Conservation (phyloP, 2,329 filamentous ascomycete genomes). For the Thielaviopsis euricoi region DNA sequence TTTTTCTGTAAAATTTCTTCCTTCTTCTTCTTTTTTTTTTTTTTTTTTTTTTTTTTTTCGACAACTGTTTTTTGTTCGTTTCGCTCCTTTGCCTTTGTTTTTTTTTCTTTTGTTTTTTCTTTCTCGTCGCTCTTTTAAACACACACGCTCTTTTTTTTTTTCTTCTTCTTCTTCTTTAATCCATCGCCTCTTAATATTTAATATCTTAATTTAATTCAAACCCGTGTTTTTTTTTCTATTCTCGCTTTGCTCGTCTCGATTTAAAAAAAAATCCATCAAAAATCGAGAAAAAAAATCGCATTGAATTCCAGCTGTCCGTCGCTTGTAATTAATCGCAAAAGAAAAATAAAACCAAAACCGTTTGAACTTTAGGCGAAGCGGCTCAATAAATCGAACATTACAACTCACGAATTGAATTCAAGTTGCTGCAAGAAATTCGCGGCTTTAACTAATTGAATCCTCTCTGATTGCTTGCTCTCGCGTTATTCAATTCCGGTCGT, state of each 20-base stretch:
- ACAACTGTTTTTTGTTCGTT: slow-evolving; percentile 10
- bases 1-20: neutral
- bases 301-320: too few species aligned
- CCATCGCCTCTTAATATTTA: neutral
- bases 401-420: too few species aligned
- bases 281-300: too few species aligned
- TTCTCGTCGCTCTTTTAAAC: neutral
- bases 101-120: neutral
- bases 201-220: neutral
- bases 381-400: too few species aligned
- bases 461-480: too few species aligned
- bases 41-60: neutral
- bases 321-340: too few species aligned
- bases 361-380: too few species aligned
- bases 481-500: too few species aligned
- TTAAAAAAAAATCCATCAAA: too few species aligned
- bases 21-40: neutral
- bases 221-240: neutral
- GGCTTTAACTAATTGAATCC: too few species aligned
- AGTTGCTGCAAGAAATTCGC: too few species aligned
- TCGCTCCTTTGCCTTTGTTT: neutral
- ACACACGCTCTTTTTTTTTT: neutral
- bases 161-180: neutral
- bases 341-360: too few species aligned
- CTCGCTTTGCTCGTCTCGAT: neutral